These are phyloP conservation scores for Filosporella fistucella DNA, from an alignment of 495 filamentous ascomycete genomes.

Conservation along the genomic window DNA sequence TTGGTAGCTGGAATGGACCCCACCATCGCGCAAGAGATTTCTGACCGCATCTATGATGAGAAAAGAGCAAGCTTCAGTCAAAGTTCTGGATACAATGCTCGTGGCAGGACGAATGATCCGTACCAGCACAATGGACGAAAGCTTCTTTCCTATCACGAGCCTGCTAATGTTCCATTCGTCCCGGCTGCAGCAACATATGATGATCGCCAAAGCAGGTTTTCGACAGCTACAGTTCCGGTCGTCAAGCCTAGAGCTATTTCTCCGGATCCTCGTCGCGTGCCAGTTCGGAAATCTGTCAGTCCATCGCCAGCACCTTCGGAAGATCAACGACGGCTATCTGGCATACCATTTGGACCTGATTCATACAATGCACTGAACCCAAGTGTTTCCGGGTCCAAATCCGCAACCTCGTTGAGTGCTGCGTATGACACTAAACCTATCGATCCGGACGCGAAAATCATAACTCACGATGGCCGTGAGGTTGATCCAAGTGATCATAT, in stretches of 20 bases:
- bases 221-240: constrained; percentile 17
- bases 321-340: constrained; percentile 49
- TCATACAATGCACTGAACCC: constrained; percentile 78
- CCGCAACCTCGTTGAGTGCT: constrained; percentile 19
- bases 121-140: constrained; percentile 15
- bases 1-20: constrained; percentile 69
- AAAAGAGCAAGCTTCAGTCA: constrained; percentile 24
- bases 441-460: constrained; percentile 57
- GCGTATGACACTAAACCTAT: constrained; percentile 19
- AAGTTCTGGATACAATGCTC: constrained; percentile 8
- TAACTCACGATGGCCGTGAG: constrained; percentile 77
- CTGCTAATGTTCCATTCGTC: constrained; percentile 8
- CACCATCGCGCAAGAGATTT: constrained; percentile 48
- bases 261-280: constrained; percentile 52
- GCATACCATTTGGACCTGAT: constrained; percentile 83
- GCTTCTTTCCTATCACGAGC: constrained; percentile 15
- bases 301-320: constrained; percentile 57
- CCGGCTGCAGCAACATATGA: constrained; percentile 17
- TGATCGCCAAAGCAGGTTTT: constrained; percentile 18
- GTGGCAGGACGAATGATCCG: constrained; percentile 15
- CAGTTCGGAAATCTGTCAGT: constrained; percentile 72
- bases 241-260: constrained; percentile 49
- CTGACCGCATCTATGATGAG: constrained; percentile 46
- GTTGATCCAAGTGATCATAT: constrained; percentile 93
- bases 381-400: constrained; percentile 28